Conservation (phyloP, 805 yeast species). For the Hanseniaspora lachancei region DNA sequence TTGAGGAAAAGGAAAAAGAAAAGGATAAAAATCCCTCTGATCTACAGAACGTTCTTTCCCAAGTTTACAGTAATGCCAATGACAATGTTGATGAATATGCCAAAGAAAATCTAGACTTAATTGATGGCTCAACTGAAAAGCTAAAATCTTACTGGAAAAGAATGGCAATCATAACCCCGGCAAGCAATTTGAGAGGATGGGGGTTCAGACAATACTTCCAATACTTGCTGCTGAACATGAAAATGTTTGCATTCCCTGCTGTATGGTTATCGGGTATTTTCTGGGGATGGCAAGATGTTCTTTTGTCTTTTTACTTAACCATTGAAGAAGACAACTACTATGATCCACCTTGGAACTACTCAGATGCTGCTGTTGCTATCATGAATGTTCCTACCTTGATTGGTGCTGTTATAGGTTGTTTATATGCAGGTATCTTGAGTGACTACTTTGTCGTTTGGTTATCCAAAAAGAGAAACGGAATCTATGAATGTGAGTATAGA, state of each 20-base stretch:
- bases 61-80: constrained; percentile 14
- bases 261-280: constrained; percentile 53
- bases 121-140: constrained; percentile 33
- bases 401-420: constrained; percentile 55
- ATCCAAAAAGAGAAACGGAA: constrained; percentile 48
- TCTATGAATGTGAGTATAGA: constrained; percentile 54
- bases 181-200: constrained; percentile 46
- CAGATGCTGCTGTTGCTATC: constrained; percentile 53
- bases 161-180: constrained; percentile 39
- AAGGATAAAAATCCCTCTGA: not conserved
- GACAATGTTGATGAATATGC: constrained; percentile 11
- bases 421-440: constrained; percentile 47
- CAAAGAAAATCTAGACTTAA: constrained; percentile 14
- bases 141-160: constrained; percentile 35
- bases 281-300: constrained; percentile 73
- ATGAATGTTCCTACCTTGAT: constrained; percentile 62
- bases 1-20: not conserved
- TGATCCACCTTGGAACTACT: constrained; percentile 53
- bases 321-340: constrained; percentile 58
- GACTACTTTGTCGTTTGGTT: constrained; percentile 49
- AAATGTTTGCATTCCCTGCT: constrained; percentile 53
- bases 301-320: constrained; percentile 60
- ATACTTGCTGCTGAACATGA: constrained; percentile 37
- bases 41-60: constrained; percentile 11
- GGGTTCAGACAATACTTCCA: constrained; percentile 55